Evolutionary conservation across 352 stramenopile genomes (phyloP), one percentile per base, ranked within the genome.

Genomic region (Phytophthora meadii): DNA sequence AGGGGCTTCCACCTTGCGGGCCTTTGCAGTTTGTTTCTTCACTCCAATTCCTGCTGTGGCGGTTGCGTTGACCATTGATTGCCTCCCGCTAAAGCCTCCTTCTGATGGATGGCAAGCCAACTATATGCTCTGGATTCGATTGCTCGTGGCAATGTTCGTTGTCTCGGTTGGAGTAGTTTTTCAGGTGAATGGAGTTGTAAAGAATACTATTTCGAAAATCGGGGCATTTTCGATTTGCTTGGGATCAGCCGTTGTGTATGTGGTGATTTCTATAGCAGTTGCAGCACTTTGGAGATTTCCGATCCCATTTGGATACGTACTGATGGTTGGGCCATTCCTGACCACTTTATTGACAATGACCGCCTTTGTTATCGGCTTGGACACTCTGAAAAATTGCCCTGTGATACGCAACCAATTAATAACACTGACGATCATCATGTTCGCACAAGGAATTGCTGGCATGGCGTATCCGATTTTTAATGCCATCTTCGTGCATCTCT

Each of bases 351-450:
- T n/a, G 15, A 45, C 25, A 19, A 45, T 45, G 24, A n/a, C n/a
- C 15, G 39, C 39, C n/a, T 45, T 45, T 19, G 7, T 19, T 10
- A 45, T 27, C n/a, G 39, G 39, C 10, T 19, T 45, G 39, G 7
- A 24, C 39, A 22, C n/a, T 9, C n/a, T 45, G 8, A 19, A 19
- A 19, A 45, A 19, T 10, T 45, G 15, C 5, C 4, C n/a, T 12
- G 39, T 45, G 15, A 45, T 45, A 45, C 39, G 39, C 39, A 45
- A 45, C 39, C 39, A 45, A 24, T 45, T 45, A 45, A 45, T 24
- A 19, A 22, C n/a, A 19, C n/a, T 45, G 39, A 14, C 14, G n/a
- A 45, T 45, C 5, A 45, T 45, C 39, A 19, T 24, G 8, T 45
- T 45, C 12, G 39, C 39, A 19, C 39, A 45, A 45, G 39, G 39